phyloP scores from a whole-genome alignment of 2,329 filamentous ascomycete species.

The Dothideomycetes sp. region DNA sequence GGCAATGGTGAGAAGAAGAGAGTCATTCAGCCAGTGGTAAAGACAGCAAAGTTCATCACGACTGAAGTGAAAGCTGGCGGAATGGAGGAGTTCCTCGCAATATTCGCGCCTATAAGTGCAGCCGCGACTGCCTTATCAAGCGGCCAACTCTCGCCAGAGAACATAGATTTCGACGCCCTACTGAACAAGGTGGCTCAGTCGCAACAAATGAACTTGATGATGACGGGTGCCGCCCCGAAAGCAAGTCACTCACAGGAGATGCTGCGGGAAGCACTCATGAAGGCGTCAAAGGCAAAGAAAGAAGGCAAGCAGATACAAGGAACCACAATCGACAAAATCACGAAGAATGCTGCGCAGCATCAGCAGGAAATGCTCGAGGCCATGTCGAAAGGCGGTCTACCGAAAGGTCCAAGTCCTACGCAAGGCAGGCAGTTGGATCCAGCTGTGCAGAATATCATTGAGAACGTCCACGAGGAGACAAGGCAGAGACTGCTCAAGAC shows the following conservation, averaged over 20 bases:
- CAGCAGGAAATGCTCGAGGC: constrained; percentile 11
- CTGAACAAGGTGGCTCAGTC: constrained; percentile 22
- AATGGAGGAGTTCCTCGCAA: constrained; percentile 41
- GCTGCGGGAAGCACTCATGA: constrained; percentile 18
- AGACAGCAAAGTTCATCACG: constrained; percentile 31
- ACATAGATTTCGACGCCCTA: constrained; percentile 23
- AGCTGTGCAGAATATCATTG: constrained; percentile 6
- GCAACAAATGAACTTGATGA: constrained; percentile 19
- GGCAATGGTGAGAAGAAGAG: constrained; percentile 10
- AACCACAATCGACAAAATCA: constrained; percentile 5
- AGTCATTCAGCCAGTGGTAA: constrained; percentile 13
- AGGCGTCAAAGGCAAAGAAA: constrained; percentile 15
- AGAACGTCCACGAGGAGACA: constrained; percentile 10
- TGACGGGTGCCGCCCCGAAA: constrained; percentile 16
- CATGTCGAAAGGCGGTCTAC: constrained; percentile 11
- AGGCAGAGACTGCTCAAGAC: constrained; percentile 14
- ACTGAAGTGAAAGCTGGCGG: constrained; percentile 38
- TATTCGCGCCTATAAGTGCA: constrained; percentile 40
- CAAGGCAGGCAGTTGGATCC: constrained; percentile 13
- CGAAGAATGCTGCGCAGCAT: constrained; percentile 5
- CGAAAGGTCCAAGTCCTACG: constrained; percentile 13
- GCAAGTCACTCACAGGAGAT: constrained; percentile 18
- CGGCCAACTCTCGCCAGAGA: constrained; percentile 27
- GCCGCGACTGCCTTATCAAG: constrained; percentile 36
- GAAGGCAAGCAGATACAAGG: constrained; percentile 2